Conservation (phyloP, 129 eudicot species). For the Silybum marianum region DNA sequence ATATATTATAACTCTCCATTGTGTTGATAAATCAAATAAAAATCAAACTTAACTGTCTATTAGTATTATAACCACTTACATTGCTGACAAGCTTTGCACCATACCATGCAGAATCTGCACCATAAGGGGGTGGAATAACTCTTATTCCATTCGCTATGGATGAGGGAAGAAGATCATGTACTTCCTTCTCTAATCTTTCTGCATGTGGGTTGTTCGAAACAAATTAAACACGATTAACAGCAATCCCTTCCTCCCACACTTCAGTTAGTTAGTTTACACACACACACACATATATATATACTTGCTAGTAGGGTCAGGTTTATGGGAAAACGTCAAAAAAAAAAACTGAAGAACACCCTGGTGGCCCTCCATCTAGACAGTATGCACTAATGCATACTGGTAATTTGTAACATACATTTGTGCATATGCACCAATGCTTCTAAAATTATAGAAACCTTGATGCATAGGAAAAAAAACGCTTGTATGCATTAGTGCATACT, state of each 20-base stretch:
- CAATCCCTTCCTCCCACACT: neutral
- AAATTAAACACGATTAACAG: neutral
- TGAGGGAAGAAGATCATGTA: conserved; percentile 45
- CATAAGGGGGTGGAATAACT: conserved; percentile 83
- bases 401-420: too few species aligned
- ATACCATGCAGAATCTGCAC: conserved; percentile 81
- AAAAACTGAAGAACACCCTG: too few species aligned
- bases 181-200: conserved; percentile 89
- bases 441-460: too few species aligned
- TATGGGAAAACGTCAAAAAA: too few species aligned
- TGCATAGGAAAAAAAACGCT: too few species aligned
- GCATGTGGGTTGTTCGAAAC: conserved; percentile 37
- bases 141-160: conserved; percentile 58
- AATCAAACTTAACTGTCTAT: neutral
- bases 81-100: conserved; percentile 89
- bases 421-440: too few species aligned
- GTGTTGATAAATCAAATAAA: neutral
- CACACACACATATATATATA: neutral
- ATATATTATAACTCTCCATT: neutral
- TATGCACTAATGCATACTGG: too few species aligned
- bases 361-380: too few species aligned
- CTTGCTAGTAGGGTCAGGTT: too few species aligned
- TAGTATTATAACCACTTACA: conserved; percentile 43
- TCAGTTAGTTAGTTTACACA: neutral
- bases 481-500: too few species aligned